Percentiles rank a stretch among this genome's conserved stretches.
phyloP scores from a whole-genome alignment of 2,329 filamentous ascomycete genomes.

The Trichoderma polysporum region DNA sequence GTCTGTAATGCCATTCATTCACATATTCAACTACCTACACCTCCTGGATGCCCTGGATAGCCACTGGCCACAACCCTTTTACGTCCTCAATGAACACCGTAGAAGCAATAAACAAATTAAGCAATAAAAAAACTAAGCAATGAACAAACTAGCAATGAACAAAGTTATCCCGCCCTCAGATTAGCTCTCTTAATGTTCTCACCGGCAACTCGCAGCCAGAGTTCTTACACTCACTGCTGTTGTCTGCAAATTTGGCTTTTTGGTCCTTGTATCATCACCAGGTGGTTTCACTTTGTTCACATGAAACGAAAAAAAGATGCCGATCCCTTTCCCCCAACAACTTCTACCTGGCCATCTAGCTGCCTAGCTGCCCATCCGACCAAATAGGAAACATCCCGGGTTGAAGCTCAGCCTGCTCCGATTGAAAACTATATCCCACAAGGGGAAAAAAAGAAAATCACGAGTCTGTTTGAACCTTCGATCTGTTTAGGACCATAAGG shows the following conservation, averaged over 20 bases:
- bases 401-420: constrained; percentile 44
- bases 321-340: constrained; percentile 17
- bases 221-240: constrained; percentile 31
- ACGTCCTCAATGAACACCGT: background rate
- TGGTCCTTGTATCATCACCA: constrained; percentile 54
- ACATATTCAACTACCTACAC: background rate
- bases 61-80: background rate
- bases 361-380: background rate
- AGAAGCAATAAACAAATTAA: background rate
- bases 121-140: background rate
- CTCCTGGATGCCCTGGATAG: background rate
- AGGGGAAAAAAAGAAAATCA: constrained; percentile 30
- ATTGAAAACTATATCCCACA: constrained; percentile 53
- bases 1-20: background rate
- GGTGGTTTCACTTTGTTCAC: constrained; percentile 30
- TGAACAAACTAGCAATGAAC: background rate
- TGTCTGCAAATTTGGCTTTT: constrained; percentile 61
- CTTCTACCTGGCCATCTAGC: background rate
- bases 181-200: constrained; percentile 58
- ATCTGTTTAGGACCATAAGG: background rate
- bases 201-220: constrained; percentile 45
- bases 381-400: background rate
- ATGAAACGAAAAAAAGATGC: background rate
- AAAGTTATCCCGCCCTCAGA: constrained; percentile 57
- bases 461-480: background rate